phyloP scores from a whole-genome alignment of 768 basidiomycete species.

The Agaricus subrufescens region DNA sequence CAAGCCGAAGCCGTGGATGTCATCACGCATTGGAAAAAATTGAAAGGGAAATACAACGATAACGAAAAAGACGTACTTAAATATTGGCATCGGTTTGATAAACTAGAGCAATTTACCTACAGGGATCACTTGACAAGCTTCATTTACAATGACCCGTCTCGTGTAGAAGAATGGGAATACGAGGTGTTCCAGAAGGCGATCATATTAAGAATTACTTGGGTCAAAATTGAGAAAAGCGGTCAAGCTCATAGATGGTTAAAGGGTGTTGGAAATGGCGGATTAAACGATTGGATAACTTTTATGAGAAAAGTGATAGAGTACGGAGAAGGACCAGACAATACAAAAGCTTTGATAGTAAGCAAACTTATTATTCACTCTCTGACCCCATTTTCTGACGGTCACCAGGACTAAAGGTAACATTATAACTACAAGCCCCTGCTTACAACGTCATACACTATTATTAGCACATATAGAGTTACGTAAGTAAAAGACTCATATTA shows the following conservation, averaged over 20 bases:
- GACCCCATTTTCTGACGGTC: no score
- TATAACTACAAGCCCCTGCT: no score
- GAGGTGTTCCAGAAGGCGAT: slow-evolving; percentile 47
- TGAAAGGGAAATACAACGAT: slow-evolving; percentile 19
- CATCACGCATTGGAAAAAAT: slow-evolving; percentile 40
- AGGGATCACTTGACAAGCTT: slow-evolving; percentile 54
- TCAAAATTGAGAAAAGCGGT: slow-evolving; percentile 47
- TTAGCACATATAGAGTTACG: no score
- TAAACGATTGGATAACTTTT: slow-evolving; percentile 59
- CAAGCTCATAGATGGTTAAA: slow-evolving; percentile 57
- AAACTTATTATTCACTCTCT: no score
- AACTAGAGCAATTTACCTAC: slow-evolving; percentile 62
- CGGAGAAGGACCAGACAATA: slow-evolving; percentile 17
- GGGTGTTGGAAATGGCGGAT: slow-evolving; percentile 56
- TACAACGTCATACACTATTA: no score
- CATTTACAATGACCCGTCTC: slow-evolving; percentile 25
- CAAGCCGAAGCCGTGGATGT: slow-evolving; percentile 42
- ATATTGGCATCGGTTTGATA: slow-evolving; percentile 50
- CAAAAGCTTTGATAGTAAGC: slow-evolving; percentile 6
- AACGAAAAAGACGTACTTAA: slow-evolving; percentile 35
- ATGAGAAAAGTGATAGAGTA: slow-evolving; percentile 28
- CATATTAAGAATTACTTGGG: slow-evolving; percentile 53
- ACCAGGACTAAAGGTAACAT: no score
- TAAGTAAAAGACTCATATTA: no score
- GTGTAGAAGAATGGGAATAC: slow-evolving; percentile 53